Evolutionary conservation across 352 stramenopile genomes (phyloP), one percentile per base, ranked within the genome.

Genomic region (Phytopythium helicoides): DNA sequence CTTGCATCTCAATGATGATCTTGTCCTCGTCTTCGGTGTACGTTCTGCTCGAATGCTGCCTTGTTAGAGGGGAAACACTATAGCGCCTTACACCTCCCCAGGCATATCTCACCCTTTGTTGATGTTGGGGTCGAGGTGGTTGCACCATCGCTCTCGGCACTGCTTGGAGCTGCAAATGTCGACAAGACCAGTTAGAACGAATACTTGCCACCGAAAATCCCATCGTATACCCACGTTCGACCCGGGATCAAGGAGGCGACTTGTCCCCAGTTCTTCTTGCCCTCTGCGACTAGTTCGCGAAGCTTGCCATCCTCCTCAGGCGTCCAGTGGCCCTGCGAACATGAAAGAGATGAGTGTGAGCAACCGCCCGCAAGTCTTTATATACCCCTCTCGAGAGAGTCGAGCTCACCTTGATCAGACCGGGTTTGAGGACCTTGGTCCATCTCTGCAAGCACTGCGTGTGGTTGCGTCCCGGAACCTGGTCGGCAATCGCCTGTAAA

Each of bases 381-480:
- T n/a, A n/a, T n/a, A n/a, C n/a, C n/a, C n/a, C n/a, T n/a, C n/a
- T 18, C 6, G 16, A 15, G 21, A 41, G 3, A 10, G 21, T 33
- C n/a, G 33, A 18, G 15, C 46, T 18, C 5, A 50, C 89, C 71
- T 97, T 97, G 46, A 95, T 95, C 37, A 97, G 76, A 1, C 90
- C 90, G n/a, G 89, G 88, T 49, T 94, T 94, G 12, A 97, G 72
- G 49, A 97, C 90, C 72, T 97, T 97, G 3, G 86, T 96, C 91
- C 91, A 97, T 16, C 91, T 79, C 57, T 97, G 91, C 45, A 97
- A 58, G 64, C 90, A 97, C 68, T 97, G 91, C 42, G 89, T 96
- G 62, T 97, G 89, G 58, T 97, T 97, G 12, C 91, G 68, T 22
- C 86, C 89, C 5, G 85, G 85, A 21, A 97, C 87, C 58, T 95